Conservation (phyloP, 2,329 filamentous ascomycete genomes). For the Clarireedia monteithiana region DNA sequence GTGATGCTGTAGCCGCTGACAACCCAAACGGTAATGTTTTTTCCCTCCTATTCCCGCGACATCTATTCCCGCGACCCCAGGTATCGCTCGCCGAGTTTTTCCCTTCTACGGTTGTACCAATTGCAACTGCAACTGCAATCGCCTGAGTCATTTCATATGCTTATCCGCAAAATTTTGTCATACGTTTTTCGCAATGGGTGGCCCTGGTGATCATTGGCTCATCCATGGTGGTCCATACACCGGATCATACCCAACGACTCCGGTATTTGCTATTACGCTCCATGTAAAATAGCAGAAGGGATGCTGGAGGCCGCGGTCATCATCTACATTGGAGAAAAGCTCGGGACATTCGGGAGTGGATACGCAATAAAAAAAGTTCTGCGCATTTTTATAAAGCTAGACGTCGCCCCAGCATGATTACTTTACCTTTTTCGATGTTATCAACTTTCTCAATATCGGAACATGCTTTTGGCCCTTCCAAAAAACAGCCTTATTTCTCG, state of each 20-base stretch:
- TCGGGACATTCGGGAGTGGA: constrained; percentile 9
- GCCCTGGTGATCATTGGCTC: constrained; percentile 8
- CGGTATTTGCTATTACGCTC: constrained; percentile 1
- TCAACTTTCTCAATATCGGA: not conserved
- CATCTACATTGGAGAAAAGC: constrained; percentile 2
- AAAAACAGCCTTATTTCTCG: not conserved
- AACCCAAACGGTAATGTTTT: not conserved
- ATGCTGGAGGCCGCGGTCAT: constrained; percentile 1
- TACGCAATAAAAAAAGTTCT: constrained; percentile 3
- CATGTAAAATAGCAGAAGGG: constrained; percentile 3
- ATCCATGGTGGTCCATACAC: not conserved
- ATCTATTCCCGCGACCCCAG: not conserved
- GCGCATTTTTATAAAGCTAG: not conserved
- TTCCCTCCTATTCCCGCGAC: not conserved
- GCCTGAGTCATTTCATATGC: constrained; percentile 8
- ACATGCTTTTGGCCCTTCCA: constrained; percentile 1
- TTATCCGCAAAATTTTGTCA: constrained; percentile 7
- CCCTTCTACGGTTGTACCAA: too few species aligned
- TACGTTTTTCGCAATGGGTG: constrained; percentile 1
- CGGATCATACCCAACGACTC: not conserved
- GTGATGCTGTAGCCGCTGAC: not conserved
- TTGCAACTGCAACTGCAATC: constrained; percentile 2
- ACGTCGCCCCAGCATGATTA: not conserved
- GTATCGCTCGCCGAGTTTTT: too few species aligned
- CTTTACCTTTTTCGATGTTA: not conserved